Evolutionary conservation across 139 green algal species (phyloP), one percentile per base, ranked within the genome.

Genomic region (Coccomyxa sp.): DNA sequence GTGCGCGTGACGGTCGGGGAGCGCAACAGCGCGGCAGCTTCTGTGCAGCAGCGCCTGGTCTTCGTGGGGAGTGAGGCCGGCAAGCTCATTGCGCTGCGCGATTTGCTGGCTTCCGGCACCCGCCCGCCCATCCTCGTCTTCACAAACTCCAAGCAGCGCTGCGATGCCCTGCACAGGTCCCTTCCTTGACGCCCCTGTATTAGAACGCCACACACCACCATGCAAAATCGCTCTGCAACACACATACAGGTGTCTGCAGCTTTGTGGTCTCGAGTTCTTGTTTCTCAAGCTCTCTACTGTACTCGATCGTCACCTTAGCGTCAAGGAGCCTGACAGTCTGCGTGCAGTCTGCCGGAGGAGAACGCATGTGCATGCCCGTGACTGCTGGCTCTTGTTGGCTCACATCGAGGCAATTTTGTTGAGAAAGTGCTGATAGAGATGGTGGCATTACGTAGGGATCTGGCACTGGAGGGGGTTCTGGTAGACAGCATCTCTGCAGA

Each of bases 31-130:
- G 91, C 95, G 0, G 89, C 87, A 0, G 32, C 87, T 14, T 88
- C 85, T 0, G 95, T 99, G 45, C 58, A 86, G 76, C 97, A 99
- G 92, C 86, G 88, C 59, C 90, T 99, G 84, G 60, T 96, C 74
- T 99, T 97, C 83, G 96, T 98, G 80, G 97, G 97, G 13, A 84
- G 86, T 0, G 97, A 99, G 88, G 85, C 85, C 11, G 97, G 97
- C 76, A 98, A 98, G 89, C 84, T 98, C 67, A 83, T 98, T 77
- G 96, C 94, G 28, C 89, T 99, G 82, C 86, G 95, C 31, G 94
- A 99, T 89, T 82, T 98, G 79, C 84, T 99, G 30, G 84, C 79
- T 1, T 86, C 83, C 68, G 95, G 94, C 10, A 75, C 98, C n/a
- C 88, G 82, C 82, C 92, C 94, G 27, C 97, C 97, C 0, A 89